Base-by-base conservation (phyloP, 2,329 filamentous ascomycete genomes). In the Emergomyces pasteurianus region DNA sequence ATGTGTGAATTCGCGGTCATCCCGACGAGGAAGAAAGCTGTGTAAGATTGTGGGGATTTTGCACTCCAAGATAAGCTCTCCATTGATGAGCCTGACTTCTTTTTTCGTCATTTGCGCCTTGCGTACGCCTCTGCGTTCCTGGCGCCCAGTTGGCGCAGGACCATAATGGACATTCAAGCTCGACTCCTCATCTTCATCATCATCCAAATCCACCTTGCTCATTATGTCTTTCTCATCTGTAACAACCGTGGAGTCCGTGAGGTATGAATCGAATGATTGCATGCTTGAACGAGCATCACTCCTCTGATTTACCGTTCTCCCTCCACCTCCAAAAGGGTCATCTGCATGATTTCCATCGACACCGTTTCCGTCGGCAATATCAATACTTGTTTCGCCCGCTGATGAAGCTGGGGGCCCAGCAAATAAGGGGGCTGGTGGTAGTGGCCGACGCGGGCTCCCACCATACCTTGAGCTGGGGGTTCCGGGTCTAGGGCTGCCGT, bases 41-140 rank as follows among this genome's bases (percentile, higher is more conserved):
- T 97, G 95, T 47, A 99, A 80, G 67, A 97, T 99, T 0, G 94
- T 99, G 0, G 95, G 94, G 66, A 99, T 99, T 77, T 99, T 99
- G 81, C 94, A 97, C 78, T 99, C 94, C 54, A 99, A 81, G 62
- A 99, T 92, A 59, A 99, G 86, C 76, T 99, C 92, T 70, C 94
- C 94, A 71, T 99, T 97, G 81, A 97, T 95, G 52, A 99, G 83
- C 69, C 90, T 87, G 60, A 99, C 94, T 74, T 97, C 92, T 71
- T 95, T 96, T 75, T 87, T 94, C 12, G 88, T 85, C 84, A 92
- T 92, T 69, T 96, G 90, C 2, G 90, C 90, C 36, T 88, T 83
- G 65, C 92, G 85, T 34, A 92, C 90, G 61, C 94, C 94, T 69
- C 94, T 84, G 60, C 94, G 85, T 70, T 90, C 86, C 72, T 99